Evolutionary conservation across 345 rosid species (phyloP).

Genomic region (Corchorus olitorius): DNA sequence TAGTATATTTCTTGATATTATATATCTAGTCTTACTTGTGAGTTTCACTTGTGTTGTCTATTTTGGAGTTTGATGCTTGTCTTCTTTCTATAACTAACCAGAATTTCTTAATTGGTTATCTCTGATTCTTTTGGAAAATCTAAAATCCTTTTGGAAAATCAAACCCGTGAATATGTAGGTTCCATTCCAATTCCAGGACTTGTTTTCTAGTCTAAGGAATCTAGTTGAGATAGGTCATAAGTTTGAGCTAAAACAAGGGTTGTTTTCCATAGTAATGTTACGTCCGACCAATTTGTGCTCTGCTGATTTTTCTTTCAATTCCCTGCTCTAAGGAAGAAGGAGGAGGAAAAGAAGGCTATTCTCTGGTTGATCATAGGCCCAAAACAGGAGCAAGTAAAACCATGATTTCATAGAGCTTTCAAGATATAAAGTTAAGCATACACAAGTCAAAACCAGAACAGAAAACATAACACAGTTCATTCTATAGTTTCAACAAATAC

Average conservation of each 20-base stretch:
- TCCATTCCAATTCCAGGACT: not conserved
- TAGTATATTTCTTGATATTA: too few relatives aligned
- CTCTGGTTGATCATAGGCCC: not conserved
- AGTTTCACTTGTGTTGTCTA: not conserved
- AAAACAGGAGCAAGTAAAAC: not conserved
- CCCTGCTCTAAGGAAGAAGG: too few relatives aligned
- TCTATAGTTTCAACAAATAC: not conserved
- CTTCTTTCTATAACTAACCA: not conserved
- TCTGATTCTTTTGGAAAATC: not conserved
- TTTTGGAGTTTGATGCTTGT: not conserved
- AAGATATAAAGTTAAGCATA: too few relatives aligned
- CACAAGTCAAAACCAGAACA: too few relatives aligned
- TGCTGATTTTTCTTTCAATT: too few relatives aligned
- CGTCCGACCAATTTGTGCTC: too few relatives aligned
- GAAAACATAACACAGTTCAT: too few relatives aligned
- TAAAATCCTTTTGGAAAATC: too few relatives aligned
- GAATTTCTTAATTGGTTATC: not conserved
- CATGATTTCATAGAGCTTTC: not conserved
- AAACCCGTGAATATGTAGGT: too few relatives aligned
- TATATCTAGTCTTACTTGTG: too few relatives aligned
- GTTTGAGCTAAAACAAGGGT: not conserved
- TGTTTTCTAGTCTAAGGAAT: not conserved
- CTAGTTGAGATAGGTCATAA: not conserved
- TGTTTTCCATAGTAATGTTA: too few relatives aligned
- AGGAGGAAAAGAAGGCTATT: too few relatives aligned